phyloP scores from a whole-genome alignment of 169 alveolate genomes.

The Cryptosporidium sp. region DNA sequence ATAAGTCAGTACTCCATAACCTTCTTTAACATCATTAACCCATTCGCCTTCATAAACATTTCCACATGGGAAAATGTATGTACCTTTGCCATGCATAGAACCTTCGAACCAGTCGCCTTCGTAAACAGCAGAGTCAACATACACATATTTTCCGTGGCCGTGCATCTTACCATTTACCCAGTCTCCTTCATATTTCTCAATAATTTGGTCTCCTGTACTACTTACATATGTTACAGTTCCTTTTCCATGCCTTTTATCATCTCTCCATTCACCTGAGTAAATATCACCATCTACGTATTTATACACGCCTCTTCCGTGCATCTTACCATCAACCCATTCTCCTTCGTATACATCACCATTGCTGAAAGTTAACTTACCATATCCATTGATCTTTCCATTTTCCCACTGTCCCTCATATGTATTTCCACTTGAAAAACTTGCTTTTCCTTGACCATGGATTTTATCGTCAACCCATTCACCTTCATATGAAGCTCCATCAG shows the following conservation, averaged over 20 bases:
- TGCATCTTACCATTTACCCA: constrained; percentile 94
- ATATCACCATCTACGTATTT: constrained; percentile 94
- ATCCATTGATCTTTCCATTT: constrained; percentile 92
- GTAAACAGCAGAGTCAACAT: constrained; percentile 93
- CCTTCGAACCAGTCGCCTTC: constrained; percentile 97
- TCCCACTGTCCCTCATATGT: constrained; percentile 91
- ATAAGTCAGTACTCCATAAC: constrained; percentile 90
- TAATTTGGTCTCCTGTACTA: constrained; percentile 78
- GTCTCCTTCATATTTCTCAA: constrained; percentile 92
- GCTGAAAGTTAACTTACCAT: constrained; percentile 89
- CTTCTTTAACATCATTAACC: constrained; percentile 93
- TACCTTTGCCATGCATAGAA: constrained; percentile 94
- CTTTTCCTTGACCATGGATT: constrained; percentile 93
- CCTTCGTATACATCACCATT: constrained; percentile 97
- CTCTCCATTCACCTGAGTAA: constrained; percentile 94
- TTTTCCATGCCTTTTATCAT: constrained; percentile 94
- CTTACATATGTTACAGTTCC: constrained; percentile 91
- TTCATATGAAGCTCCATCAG: constrained; percentile 94
- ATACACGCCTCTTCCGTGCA: constrained; percentile 94
- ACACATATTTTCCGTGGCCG: constrained; percentile 92
- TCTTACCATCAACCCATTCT: constrained; percentile 94
- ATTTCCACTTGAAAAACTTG: constrained; percentile 92
- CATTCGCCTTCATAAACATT: constrained; percentile 95
- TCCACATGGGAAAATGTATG: constrained; percentile 90
- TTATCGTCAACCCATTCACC: constrained; percentile 96